phyloP scores from a whole-genome alignment of 371 early-diverging fungal species.

The Quaeritorhiza haematococci region DNA sequence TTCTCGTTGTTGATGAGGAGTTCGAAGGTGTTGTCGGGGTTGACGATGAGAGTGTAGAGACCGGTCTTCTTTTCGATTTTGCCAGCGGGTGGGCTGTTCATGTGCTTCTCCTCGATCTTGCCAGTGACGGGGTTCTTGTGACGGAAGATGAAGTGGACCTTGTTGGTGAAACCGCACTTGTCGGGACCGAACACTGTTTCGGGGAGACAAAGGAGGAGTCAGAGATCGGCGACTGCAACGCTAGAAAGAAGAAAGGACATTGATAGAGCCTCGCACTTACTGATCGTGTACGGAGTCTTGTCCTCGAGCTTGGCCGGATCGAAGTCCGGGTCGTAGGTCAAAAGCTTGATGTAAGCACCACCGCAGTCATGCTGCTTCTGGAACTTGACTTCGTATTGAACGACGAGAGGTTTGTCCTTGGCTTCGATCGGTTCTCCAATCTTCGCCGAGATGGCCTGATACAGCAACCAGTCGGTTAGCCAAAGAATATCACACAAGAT shows the following conservation, averaged over 20 bases:
- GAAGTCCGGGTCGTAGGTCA: conserved; percentile 54
- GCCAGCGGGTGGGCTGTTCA: conserved; percentile 60
- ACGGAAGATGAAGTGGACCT: conserved; percentile 91
- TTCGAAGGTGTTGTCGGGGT: conserved; percentile 82
- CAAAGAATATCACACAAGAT: not conserved
- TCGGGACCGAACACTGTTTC: conserved; percentile 70
- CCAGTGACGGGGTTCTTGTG: conserved; percentile 75
- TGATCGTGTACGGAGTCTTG: conserved; percentile 89
- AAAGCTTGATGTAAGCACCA: conserved; percentile 93
- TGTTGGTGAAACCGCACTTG: conserved; percentile 86
- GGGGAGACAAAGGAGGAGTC: not conserved
- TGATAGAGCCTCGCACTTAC: conserved; percentile 28
- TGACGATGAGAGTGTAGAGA: conserved; percentile 86
- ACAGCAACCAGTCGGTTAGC: not conserved
- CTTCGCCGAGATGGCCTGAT: conserved; percentile 54
- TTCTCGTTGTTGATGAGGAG: conserved; percentile 75
- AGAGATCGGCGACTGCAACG: not conserved
- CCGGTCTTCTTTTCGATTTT: conserved; percentile 68
- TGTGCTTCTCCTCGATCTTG: conserved; percentile 69
- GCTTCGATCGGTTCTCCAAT: conserved; percentile 52
- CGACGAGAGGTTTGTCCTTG: conserved; percentile 62
- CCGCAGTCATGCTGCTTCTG: conserved; percentile 93
- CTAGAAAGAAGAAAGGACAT: not conserved
- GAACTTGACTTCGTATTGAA: conserved; percentile 91
- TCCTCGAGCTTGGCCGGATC: conserved; percentile 75